Percentiles rank a stretch among this genome's conserved stretches.
phyloP scores from a whole-genome alignment of 176 grass and related monocot genomes.

The Themeda triandra region DNA sequence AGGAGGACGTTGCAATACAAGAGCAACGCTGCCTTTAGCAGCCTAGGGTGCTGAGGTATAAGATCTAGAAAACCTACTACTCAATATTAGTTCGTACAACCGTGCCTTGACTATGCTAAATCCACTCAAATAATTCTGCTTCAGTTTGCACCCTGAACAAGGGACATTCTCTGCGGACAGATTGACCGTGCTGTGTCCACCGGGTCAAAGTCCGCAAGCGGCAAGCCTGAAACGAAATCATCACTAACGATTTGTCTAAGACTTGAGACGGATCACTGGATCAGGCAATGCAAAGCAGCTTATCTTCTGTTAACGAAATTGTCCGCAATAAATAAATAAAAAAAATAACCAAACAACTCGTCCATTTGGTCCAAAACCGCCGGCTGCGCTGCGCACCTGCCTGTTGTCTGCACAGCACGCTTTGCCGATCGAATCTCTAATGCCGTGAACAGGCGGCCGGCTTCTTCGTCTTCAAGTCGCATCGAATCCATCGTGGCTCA shows the following conservation, averaged over 20 bases:
- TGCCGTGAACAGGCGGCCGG: slow-evolving; percentile 20
- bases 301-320: slow-evolving; percentile 1
- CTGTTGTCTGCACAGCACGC: background rate
- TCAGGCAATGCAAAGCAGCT: background rate
- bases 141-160: background rate
- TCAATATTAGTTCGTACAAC: too few species aligned
- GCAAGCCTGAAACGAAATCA: background rate
- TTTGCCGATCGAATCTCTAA: background rate
- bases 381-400: slow-evolving; percentile 5
- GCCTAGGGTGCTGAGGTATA: too few species aligned
- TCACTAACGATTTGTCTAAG: background rate
- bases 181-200: background rate
- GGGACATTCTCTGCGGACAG: background rate
- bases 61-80: too few species aligned
- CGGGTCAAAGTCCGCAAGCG: slow-evolving; percentile 24
- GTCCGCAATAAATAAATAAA: background rate
- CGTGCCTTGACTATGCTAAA: background rate
- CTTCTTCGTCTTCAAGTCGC: slow-evolving; percentile 24
- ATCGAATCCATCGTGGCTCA: slow-evolving; percentile 5
- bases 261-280: background rate
- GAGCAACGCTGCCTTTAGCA: too few species aligned
- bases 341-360: background rate
- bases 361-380: slow-evolving; percentile 28
- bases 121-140: background rate
- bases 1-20: too few species aligned